phyloP scores from a whole-genome alignment of 352 stramenopile species.

The Sclerospora graminicola region DNA sequence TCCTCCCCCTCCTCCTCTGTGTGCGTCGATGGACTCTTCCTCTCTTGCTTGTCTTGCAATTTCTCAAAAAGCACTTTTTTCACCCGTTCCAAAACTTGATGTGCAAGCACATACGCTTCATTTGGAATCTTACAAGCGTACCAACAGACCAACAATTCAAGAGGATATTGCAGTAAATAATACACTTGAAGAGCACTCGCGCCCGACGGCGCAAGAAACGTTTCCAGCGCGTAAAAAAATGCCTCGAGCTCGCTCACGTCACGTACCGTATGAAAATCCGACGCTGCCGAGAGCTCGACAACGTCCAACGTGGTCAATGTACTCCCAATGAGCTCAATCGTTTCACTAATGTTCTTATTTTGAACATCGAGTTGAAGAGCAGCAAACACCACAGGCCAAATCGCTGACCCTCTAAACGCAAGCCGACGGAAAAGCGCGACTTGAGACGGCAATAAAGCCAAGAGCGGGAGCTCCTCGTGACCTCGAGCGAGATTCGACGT shows the following conservation, averaged over 20 bases:
- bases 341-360: background rate
- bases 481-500: constrained; percentile 19
- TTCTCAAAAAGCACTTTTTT: constrained; percentile 6
- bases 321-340: constrained; percentile 24
- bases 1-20: background rate
- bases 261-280: constrained; percentile 8
- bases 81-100: constrained; percentile 15
- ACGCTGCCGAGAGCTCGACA: constrained; percentile 21
- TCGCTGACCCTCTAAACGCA: constrained; percentile 6
- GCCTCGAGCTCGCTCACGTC: constrained; percentile 7
- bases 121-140: constrained; percentile 23
- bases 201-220: constrained; percentile 13
- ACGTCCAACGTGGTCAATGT: constrained; percentile 29
- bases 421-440: constrained; percentile 35
- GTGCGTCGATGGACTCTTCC: background rate
- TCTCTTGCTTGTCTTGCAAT: background rate
- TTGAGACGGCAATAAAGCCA: constrained; percentile 39
- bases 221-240: constrained; percentile 14
- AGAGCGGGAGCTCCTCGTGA: constrained; percentile 11
- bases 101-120: constrained; percentile 5
- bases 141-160: constrained; percentile 32
- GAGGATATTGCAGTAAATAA: constrained; percentile 29
- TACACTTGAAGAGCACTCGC: constrained; percentile 13
- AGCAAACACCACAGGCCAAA: constrained; percentile 27
- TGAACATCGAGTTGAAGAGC: constrained; percentile 16